Conservation (phyloP, 805 yeast species). For the Kodamaea restingae region DNA sequence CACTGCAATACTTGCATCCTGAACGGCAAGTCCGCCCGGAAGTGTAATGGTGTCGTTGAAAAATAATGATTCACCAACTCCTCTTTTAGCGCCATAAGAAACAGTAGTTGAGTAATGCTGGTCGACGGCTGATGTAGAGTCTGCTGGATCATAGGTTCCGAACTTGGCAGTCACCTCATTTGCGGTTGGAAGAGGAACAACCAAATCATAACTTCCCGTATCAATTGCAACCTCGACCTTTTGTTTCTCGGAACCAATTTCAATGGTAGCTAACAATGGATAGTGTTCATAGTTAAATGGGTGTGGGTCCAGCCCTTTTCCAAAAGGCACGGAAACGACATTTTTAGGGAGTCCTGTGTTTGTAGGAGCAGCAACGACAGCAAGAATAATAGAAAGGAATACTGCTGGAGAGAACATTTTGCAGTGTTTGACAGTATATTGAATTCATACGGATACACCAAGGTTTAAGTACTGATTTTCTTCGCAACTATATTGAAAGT, state of each 20-base stretch:
- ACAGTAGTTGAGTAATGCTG: background rate
- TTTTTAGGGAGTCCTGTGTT: too few species aligned
- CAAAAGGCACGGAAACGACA: background rate
- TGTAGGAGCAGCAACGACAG: too few species aligned
- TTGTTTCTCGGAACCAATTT: slow-evolving; percentile 2
- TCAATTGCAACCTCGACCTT: slow-evolving; percentile 3
- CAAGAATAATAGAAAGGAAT: too few species aligned
- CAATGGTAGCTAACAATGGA: background rate
- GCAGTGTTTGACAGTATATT: too few species aligned
- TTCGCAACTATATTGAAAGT: too few species aligned
- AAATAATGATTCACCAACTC: slow-evolving; percentile 35
- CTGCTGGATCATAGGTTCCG: slow-evolving; percentile 10
- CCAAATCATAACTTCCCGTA: slow-evolving; percentile 9
- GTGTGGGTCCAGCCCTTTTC: background rate
- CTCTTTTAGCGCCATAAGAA: slow-evolving; percentile 3
- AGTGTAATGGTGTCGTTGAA: slow-evolving; percentile 25
- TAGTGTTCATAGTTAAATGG: background rate
- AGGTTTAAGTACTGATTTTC: too few species aligned
- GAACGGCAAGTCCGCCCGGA: slow-evolving; percentile 12
- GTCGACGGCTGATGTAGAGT: slow-evolving; percentile 9
- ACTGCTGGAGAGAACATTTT: too few species aligned
- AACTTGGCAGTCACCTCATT: background rate
- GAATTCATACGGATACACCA: too few species aligned
- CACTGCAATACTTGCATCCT: slow-evolving; percentile 4
- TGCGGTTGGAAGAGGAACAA: slow-evolving; percentile 6